Percentiles rank a stretch among this genome's conserved stretches.
Evolutionary conservation across 164 flowering plant species (phyloP).

Genomic region (Macadamia tetraphylla): DNA sequence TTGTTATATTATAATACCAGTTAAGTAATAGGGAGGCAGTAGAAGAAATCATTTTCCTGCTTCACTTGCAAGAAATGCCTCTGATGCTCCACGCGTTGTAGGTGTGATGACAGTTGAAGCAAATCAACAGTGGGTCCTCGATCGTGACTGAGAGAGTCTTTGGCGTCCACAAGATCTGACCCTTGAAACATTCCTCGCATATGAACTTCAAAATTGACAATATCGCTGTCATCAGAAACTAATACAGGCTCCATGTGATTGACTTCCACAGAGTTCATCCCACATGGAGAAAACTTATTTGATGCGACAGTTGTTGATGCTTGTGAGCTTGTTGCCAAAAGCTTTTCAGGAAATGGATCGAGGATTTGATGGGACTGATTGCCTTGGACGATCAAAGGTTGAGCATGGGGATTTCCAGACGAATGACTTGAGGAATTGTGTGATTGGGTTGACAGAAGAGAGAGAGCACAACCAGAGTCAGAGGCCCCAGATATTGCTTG

Average conservation of each 20-base stretch:
- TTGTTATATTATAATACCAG: neutral
- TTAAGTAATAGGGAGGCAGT: conserved; percentile 29
- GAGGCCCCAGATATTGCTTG: conserved; percentile 37
- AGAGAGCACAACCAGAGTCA: conserved; percentile 21
- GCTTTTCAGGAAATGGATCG: conserved; percentile 27
- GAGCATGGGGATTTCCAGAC: conserved; percentile 31
- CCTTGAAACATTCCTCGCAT: conserved; percentile 26
- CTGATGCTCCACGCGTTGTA: conserved; percentile 48
- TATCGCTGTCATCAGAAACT: conserved; percentile 26
- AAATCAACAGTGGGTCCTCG: conserved; percentile 36
- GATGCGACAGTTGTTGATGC: conserved; percentile 30
- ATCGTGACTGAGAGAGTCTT: conserved; percentile 25
- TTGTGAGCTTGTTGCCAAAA: conserved; percentile 23
- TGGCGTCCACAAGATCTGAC: conserved; percentile 19
- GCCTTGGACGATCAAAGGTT: conserved; percentile 21
- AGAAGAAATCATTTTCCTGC: conserved; percentile 35
- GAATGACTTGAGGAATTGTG: conserved; percentile 34
- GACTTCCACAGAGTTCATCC: conserved; percentile 26
- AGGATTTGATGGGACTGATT: conserved; percentile 20
- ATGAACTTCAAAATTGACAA: conserved; percentile 25
- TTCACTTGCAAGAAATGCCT: conserved; percentile 33
- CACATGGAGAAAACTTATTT: conserved; percentile 29
- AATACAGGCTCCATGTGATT: conserved; percentile 25
- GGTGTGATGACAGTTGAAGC: conserved; percentile 55
- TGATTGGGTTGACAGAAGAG: conserved; percentile 60